Evolutionary conservation across 768 basidiomycete species (phyloP), one percentile per base, ranked within the genome.

Genomic region (Lactarius pseudohatsudake): DNA sequence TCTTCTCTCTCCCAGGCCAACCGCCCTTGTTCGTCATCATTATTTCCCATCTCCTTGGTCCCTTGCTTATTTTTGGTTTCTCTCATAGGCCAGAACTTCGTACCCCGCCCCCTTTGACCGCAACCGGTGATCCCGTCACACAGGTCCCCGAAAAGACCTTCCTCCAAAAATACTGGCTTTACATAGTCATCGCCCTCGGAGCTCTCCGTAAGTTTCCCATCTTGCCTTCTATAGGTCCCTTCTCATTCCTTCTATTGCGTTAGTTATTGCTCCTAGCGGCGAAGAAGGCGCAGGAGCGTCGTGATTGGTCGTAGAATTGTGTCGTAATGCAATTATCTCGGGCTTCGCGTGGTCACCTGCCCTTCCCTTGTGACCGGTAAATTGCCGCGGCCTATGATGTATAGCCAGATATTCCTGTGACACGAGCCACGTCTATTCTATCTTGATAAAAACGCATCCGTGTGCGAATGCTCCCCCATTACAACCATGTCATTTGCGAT

Each of bases 131-230:
- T 72, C 83, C 85, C 22, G 78, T 90, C 28, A 74, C 80, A 64
- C 84, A 87, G 0, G 74, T 79, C 40, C 82, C 83, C 0, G 92
- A 96, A 73, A 90, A 94, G 76, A 79, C 86, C 13, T 92, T 95
- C 76, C 64, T 94, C 50, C 90, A 92, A 72, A 95, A 94, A 75
- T 96, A 96, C 76, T 96, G 94, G 94, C 80, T 94, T 76, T 94
- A 94, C 72, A 83, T 92, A 43, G 78, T 82, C 50, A 81, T 86
- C 3, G 75, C 84, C 54, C 75, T 89, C 11, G 72, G 89, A 20
- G 83, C 86, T 54, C 72, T 90, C 20, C 61, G 88, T 91, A 73
- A 76, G 87, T 83, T 57, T n/a, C 40, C 1, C 57, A 47, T 55
- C 26, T 50, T 50, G 32, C 16, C 43, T 57, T 36, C 13, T 41